phyloP scores from a whole-genome alignment of 805 yeast genomes.

The Saccharomycopsis sp. region DNA sequence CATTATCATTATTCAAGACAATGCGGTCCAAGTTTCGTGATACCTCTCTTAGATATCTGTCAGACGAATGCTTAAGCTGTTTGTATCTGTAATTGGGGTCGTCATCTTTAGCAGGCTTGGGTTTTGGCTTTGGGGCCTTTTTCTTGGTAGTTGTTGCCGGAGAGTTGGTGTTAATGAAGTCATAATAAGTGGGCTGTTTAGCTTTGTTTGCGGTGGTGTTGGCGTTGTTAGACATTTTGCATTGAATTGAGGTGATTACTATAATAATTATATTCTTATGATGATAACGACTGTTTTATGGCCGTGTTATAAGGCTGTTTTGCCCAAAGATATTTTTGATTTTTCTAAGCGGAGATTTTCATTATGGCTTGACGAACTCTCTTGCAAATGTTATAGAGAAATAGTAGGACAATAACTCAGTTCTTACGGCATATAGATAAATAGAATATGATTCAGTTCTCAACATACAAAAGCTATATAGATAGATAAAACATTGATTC shows the following conservation, averaged over 20 bases:
- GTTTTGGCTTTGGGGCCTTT: background rate
- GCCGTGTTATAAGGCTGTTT: too few species aligned
- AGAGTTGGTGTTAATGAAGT: background rate
- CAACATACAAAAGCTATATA: too few species aligned
- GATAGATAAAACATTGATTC: too few species aligned
- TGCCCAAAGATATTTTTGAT: too few species aligned
- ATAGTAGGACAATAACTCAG: too few species aligned
- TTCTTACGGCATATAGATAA: too few species aligned
- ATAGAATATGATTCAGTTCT: too few species aligned
- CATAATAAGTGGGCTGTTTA: conserved; percentile 3
- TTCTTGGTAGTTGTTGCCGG: background rate
- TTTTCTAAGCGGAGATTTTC: too few species aligned
- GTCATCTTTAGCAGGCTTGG: background rate
- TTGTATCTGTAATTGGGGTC: background rate
- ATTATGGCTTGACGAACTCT: too few species aligned
- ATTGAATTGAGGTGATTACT: background rate
- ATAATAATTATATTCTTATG: too few species aligned
- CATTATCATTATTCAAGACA: background rate
- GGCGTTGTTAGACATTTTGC: background rate
- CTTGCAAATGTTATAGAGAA: too few species aligned
- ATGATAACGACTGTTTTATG: too few species aligned
- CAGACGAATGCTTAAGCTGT: conserved; percentile 4
- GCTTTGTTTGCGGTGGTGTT: background rate
- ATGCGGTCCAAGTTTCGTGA: background rate
- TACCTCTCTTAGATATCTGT: conserved; percentile 1